Percentiles rank a stretch among this genome's conserved stretches.
phyloP scores from a whole-genome alignment of 495 filamentous ascomycete genomes.

The Penicillium ochrochloron region DNA sequence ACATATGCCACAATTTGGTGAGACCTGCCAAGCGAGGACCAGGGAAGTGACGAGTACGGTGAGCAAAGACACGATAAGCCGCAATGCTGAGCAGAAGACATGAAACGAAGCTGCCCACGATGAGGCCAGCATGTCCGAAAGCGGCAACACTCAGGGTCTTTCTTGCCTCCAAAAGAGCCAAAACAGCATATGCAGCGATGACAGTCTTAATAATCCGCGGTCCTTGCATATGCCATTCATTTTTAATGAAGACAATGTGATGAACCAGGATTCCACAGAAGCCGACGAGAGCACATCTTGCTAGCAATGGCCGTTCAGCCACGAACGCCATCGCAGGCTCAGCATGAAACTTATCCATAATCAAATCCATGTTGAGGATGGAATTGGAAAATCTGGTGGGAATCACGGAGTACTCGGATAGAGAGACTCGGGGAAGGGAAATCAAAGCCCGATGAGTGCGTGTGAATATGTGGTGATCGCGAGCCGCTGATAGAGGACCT shows the following conservation, averaged over 20 bases:
- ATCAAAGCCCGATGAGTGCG: not conserved
- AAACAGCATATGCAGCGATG: slow-evolving; percentile 23
- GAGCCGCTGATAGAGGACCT: not conserved
- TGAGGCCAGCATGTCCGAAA: slow-evolving; percentile 9
- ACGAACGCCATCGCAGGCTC: not conserved
- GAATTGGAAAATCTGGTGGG: not conserved
- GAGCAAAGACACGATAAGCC: slow-evolving; percentile 49
- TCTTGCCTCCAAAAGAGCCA: slow-evolving; percentile 33
- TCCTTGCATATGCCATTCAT: slow-evolving; percentile 18
- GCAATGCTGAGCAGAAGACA: slow-evolving; percentile 47
- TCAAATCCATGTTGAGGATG: slow-evolving; percentile 1
- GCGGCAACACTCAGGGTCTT: not conserved
- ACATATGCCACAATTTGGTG: slow-evolving; percentile 44
- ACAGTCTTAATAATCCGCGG: slow-evolving; percentile 10
- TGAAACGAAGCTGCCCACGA: slow-evolving; percentile 3
- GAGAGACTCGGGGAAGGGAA: not conserved
- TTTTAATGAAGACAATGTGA: slow-evolving; percentile 11
- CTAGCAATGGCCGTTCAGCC: slow-evolving; percentile 9
- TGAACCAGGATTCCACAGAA: slow-evolving; percentile 9
- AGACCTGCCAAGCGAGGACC: slow-evolving; percentile 42
- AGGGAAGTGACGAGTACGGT: slow-evolving; percentile 44
- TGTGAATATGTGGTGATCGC: slow-evolving; percentile 1
- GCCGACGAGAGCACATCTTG: slow-evolving; percentile 6
- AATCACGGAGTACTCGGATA: not conserved
- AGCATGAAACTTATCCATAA: not conserved